These are phyloP conservation scores for Cryptococcus sp. DNA, from an alignment of 1,284 basidiomycete species.

Conservation along the genomic window DNA sequence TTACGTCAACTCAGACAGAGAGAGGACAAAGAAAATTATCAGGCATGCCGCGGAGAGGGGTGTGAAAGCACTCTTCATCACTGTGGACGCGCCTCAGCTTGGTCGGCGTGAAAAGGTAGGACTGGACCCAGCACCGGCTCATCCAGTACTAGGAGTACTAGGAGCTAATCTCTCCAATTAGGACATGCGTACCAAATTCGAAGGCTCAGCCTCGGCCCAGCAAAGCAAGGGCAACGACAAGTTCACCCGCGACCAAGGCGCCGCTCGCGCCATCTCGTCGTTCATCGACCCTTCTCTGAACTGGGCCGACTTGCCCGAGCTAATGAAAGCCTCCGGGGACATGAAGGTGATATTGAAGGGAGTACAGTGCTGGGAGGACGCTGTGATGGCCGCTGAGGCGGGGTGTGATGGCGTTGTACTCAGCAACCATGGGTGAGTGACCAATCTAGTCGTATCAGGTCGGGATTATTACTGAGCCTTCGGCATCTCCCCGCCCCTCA, in stretches of 20 bases:
- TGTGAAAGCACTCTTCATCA: conserved; percentile 80
- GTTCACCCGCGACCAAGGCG: conserved; percentile 82
- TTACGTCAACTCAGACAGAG: conserved; percentile 81
- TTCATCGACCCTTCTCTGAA: conserved; percentile 88
- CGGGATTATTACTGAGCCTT: neutral
- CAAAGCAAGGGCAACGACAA: conserved; percentile 59
- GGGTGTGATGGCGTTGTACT: conserved; percentile 81
- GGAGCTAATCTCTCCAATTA: conserved; percentile 34
- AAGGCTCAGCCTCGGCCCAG: conserved; percentile 68
- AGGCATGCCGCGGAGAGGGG: conserved; percentile 78
- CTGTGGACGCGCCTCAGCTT: conserved; percentile 88
- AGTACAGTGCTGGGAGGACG: conserved; percentile 92
- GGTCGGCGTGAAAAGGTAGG: conserved; percentile 83
- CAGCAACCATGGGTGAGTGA: conserved; percentile 68
- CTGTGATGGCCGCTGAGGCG: conserved; percentile 77
- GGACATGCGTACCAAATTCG: conserved; percentile 96
- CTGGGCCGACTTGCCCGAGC: conserved; percentile 85
- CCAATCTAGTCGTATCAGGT: neutral
- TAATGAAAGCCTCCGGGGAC: conserved; percentile 75
- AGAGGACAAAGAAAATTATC: conserved; percentile 75
- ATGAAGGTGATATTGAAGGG: conserved; percentile 93
- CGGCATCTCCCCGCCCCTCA: conserved; percentile 17
- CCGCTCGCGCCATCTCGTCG: conserved; percentile 88
- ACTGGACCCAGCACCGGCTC: too few species aligned
- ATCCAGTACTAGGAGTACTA: too few species aligned